These are phyloP conservation scores for Fusarium sp. DNA, from an alignment of 2,329 filamentous ascomycete genomes.

Conservation along the genomic window DNA sequence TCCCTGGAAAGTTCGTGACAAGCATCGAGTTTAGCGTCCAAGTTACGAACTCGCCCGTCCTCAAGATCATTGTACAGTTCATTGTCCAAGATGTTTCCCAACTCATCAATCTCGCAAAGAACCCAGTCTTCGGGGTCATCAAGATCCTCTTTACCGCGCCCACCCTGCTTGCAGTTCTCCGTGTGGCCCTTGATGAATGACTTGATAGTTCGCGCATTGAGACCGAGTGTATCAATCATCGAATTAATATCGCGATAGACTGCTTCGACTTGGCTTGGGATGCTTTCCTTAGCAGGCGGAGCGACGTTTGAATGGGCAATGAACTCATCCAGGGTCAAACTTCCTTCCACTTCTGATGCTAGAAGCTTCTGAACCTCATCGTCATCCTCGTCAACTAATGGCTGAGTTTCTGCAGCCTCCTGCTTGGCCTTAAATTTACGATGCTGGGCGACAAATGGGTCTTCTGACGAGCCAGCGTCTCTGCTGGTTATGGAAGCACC, in stretches of 20 bases:
- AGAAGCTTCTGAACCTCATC: constrained; percentile 72
- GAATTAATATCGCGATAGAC: constrained; percentile 85
- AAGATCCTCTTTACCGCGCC: constrained; percentile 71
- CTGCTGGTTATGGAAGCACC: constrained; percentile 52
- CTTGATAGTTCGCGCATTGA: constrained; percentile 77
- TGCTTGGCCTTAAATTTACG: constrained; percentile 61
- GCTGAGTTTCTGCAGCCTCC: constrained; percentile 64
- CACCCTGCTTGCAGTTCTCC: constrained; percentile 59
- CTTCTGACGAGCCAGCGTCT: constrained; percentile 49
- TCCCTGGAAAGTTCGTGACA: constrained; percentile 75
- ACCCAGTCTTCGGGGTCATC: constrained; percentile 75
- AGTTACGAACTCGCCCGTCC: constrained; percentile 71
- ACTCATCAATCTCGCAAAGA: constrained; percentile 76
- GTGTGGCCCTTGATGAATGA: constrained; percentile 74
- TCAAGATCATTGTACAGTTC: constrained; percentile 72
- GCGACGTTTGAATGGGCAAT: constrained; percentile 67
- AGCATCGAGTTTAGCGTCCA: constrained; percentile 72
- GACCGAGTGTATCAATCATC: constrained; percentile 91
- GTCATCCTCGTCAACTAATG: constrained; percentile 73
- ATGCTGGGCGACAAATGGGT: constrained; percentile 59
- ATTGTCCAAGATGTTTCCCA: constrained; percentile 69
- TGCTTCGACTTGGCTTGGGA: constrained; percentile 70
- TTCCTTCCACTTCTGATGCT: constrained; percentile 66
- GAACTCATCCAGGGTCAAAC: constrained; percentile 71
- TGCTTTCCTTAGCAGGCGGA: constrained; percentile 61